Base-by-base conservation (phyloP, 169 alveolate species). In the Eimeria praecox region DNA sequence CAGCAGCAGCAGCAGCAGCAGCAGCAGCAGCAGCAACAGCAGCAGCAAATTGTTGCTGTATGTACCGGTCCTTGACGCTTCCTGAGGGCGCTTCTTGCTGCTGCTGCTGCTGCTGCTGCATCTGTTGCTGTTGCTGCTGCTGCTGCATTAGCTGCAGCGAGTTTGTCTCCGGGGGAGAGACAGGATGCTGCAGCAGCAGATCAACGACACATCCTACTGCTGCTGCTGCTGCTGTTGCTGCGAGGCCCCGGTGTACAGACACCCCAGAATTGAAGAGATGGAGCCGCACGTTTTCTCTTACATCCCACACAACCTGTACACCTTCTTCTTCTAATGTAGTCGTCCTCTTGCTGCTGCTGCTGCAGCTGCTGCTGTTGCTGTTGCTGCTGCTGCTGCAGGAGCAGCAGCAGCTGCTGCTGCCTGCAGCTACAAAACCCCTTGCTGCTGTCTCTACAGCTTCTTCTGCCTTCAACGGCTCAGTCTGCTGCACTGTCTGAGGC, bases 391-490 rank as follows among this genome's bases (percentile, higher is more conserved):
- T 77, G 88, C 62, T n/a, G 88, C 62, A 10, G 88, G 62, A 16
- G 88, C 90, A 46, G 69, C 30, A 46, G 90, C 90, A 3, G 42
- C 71, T 9, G 71, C 49, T 24, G 90, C 90, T 80, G 90, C 90
- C 8, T 10, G 52, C 56, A 49, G 90, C 90, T 3, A 80, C 52
- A 62, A 24, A 80, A 27, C 33, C 71, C 49, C 90, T 80, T 49
- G 90, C 90, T 42, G 90, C 90, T 33, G 44, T 49, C 90, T 80
- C 90, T 80, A 80, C 69, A 49, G 35, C 94, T 30, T 73, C 89
- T 38, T 69, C 95, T 33, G 64, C 77, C 86, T 35, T 71, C 75
- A 78, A 73, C 16, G 77, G 44, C 38, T 3, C 46, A 3, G 69
- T 40, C 1, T 35, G 49, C 12, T 46, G 20, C 9, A 46, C 35